Percentiles rank a stretch among this genome's conserved stretches.
phyloP scores from a whole-genome alignment of 139 green algal species.

The Coelastrella sp. region DNA sequence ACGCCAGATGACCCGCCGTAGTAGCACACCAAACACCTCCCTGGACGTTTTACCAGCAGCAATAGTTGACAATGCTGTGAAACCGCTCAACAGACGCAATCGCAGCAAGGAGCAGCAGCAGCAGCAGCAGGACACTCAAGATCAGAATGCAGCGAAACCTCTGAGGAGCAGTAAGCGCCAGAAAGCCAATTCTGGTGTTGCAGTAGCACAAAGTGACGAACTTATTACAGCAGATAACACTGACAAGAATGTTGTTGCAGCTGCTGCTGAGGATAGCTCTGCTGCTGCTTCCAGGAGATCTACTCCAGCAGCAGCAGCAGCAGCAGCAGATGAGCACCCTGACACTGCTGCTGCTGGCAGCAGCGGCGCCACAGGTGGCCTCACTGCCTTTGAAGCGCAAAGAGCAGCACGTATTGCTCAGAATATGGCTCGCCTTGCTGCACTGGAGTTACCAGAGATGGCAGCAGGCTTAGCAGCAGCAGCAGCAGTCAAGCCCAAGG shows the following conservation, averaged over 20 bases:
- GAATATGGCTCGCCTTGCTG: slow-evolving; percentile 48
- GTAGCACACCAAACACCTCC: not conserved
- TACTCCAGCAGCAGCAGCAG: not conserved
- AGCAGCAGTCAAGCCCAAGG: slow-evolving; percentile 3
- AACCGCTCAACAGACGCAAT: no score
- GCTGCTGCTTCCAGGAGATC: not conserved
- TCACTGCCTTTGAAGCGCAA: slow-evolving; percentile 30
- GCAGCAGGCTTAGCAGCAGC: slow-evolving; percentile 36
- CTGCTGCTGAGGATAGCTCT: not conserved
- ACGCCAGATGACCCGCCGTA: no score
- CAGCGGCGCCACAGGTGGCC: not conserved
- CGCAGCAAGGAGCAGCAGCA: slow-evolving; percentile 32
- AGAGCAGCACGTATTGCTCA: slow-evolving; percentile 40
- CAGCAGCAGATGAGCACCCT: not conserved
- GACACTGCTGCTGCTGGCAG: not conserved
- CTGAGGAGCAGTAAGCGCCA: not conserved
- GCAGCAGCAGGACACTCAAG: not conserved
- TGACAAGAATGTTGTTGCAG: not conserved
- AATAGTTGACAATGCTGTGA: not conserved
- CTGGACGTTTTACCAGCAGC: not conserved
- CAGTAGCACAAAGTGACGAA: no score
- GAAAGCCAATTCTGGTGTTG: no score
- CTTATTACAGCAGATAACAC: not conserved
- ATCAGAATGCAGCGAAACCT: no score
- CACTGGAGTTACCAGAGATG: slow-evolving; percentile 41